Conservation (phyloP, 306 rosid genomes). For the Malus asiatica region DNA sequence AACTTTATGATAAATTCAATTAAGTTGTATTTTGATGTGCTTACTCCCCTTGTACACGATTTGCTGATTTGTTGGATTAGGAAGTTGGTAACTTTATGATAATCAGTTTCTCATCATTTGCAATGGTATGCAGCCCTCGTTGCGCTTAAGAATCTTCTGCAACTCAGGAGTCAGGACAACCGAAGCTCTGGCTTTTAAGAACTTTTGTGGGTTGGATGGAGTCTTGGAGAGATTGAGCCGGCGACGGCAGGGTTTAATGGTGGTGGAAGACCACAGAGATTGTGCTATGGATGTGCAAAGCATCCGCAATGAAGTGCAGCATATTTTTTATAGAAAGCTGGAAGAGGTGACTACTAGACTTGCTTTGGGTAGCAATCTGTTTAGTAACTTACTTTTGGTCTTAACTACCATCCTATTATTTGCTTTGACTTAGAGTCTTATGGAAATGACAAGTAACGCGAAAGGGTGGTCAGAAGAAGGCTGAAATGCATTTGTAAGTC, state of each 20-base stretch:
- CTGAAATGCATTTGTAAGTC: too few species aligned
- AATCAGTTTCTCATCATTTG: neutral
- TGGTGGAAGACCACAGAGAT: slow-evolving; percentile 48
- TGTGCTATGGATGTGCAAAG: slow-evolving; percentile 64
- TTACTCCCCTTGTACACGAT: too few species aligned
- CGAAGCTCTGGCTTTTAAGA: slow-evolving; percentile 45
- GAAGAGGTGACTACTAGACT: slow-evolving; percentile 27
- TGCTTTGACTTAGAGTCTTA: neutral
- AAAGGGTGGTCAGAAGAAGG: neutral
- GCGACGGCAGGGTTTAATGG: slow-evolving; percentile 48
- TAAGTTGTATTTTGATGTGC: neutral
- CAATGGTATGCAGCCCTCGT: slow-evolving; percentile 42
- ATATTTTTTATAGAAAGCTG: slow-evolving; percentile 43
- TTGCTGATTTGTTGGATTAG: neutral
- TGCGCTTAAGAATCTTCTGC: slow-evolving; percentile 63
- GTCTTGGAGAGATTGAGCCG: slow-evolving; percentile 64
- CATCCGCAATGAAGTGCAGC: slow-evolving; percentile 63
- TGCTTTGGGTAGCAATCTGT: neutral
- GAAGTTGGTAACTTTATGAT: neutral
- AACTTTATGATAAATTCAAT: too few species aligned
- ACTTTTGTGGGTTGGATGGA: slow-evolving; percentile 55
- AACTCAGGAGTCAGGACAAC: slow-evolving; percentile 52
- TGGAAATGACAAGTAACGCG: neutral
- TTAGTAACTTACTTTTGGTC: neutral
- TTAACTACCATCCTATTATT: neutral